Base-by-base conservation (phyloP, 176 grass and related monocot genomes). In the Areca catechu region DNA sequence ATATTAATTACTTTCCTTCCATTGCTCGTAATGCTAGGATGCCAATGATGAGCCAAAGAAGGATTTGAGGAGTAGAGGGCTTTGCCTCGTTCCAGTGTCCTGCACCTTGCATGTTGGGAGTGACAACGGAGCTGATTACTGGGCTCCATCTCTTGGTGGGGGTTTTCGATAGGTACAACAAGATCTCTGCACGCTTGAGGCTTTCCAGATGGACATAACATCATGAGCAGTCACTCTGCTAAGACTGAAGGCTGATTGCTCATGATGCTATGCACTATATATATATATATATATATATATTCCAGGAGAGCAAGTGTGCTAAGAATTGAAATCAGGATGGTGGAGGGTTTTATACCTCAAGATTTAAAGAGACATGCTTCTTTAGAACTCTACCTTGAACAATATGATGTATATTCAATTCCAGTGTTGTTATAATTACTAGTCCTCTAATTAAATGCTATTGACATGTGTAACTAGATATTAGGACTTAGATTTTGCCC, bases 1-100 rank as follows among this genome's bases (percentile, higher is more conserved):
- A 16, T 15, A 15, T 15, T 58, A 24, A 24, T 24, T 58, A 24
- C 56, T 24, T 58, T 15, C 15, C 56, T 25, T 58, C 4, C 22
- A 57, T 29, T 17, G 15, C 5, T 25, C 23, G 12, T 27, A 2
- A 58, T 25, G 22, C 48, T 16, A 53, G 4, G 22, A 19, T 19
- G 63, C 51, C 6, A 71, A 87, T 7, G 72, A 90, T 0, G 82
- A 82, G 29, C 51, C 59, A 5, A 85, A 79, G 67, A 72, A 85
- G 62, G 79, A 86, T 50, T 47, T 89, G 49, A 83, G 80, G 66
- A 89, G 82, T 56, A 53, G 79, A 70, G 90, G 85, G n/a, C 57
- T 95, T 25, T 95, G 85, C 53, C 76, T 95, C 47, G 82, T 89
- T 21, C 90, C 90, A 5, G 79, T 86, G 52, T 86, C 76, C 6